phyloP scores from a whole-genome alignment of 2,329 filamentous ascomycete genomes.

The Aspergillus eucalypticola region DNA sequence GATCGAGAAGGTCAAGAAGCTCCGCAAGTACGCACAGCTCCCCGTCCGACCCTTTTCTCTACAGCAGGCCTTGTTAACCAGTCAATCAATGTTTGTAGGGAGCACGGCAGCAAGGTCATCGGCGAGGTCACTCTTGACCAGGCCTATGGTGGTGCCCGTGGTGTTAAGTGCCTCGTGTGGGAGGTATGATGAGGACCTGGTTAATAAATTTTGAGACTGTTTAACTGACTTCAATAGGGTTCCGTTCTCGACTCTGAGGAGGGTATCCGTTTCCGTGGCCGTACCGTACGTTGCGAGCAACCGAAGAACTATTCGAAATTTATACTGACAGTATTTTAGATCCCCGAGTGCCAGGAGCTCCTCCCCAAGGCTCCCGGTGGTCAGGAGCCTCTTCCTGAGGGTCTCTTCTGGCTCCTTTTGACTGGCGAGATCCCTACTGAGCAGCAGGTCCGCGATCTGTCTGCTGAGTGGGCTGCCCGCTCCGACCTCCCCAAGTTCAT shows the following conservation, averaged over 20 bases:
- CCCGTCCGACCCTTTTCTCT: neutral
- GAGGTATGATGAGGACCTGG: conserved; percentile 56
- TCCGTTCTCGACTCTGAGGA: conserved; percentile 98
- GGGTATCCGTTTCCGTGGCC: conserved; percentile 98
- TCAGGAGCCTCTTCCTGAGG: conserved; percentile 95
- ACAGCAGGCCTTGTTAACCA: conserved; percentile 25
- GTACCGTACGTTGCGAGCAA: conserved; percentile 62
- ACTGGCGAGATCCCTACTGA: conserved; percentile 97
- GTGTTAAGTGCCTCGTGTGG: conserved; percentile 98
- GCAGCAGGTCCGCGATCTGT: conserved; percentile 97
- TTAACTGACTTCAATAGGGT: conserved; percentile 50
- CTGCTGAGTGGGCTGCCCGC: conserved; percentile 97
- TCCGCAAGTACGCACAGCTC: conserved; percentile 74
- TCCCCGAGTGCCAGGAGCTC: conserved; percentile 96
- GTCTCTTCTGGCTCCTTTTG: conserved; percentile 99
- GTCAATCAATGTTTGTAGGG: conserved; percentile 56
- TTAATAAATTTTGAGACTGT: neutral
- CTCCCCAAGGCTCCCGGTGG: conserved; percentile 96
- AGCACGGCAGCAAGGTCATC: conserved; percentile 90
- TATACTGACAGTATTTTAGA: conserved; percentile 50
- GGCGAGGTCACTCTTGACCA: conserved; percentile 99
- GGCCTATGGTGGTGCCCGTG: conserved; percentile 98
- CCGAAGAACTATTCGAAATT: neutral
- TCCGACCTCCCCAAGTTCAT: conserved; percentile 97
- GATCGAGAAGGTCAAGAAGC: conserved; percentile 98